Conservation (phyloP, 169 alveolate genomes). For the Eimeria necatrix region DNA sequence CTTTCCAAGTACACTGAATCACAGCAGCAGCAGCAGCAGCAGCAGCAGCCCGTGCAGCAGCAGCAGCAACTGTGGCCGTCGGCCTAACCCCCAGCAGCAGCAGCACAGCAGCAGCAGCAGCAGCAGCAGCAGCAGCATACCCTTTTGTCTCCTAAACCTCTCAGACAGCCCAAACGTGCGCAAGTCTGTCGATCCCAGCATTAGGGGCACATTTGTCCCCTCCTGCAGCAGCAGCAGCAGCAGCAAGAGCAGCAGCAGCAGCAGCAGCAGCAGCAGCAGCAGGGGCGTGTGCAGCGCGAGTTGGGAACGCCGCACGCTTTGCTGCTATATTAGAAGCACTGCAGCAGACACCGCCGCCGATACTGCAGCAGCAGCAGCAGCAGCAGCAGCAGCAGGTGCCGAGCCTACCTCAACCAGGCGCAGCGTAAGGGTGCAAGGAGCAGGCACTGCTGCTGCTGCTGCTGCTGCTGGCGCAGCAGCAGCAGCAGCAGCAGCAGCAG, state of each 20-base stretch:
- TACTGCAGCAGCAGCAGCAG: background rate
- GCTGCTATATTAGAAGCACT: background rate
- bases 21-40: background rate
- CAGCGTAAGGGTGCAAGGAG: conserved; percentile 2
- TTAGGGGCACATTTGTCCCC: background rate
- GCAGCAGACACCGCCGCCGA: background rate
- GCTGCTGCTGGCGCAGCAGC: background rate
- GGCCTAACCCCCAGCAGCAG: too few species aligned
- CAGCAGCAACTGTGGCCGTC: background rate
- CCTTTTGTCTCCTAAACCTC: background rate
- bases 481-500: background rate
- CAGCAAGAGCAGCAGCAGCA: background rate
- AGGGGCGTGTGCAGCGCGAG: background rate
- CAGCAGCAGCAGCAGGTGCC: background rate
- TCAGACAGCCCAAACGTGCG: background rate
- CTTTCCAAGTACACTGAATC: background rate
- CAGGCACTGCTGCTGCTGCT: too few species aligned
- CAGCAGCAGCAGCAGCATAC: background rate
- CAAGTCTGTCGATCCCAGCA: background rate
- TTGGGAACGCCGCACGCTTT: background rate
- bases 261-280: background rate
- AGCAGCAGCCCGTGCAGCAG: background rate
- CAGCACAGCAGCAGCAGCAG: background rate
- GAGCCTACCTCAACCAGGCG: background rate
- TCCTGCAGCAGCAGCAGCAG: background rate